Percentiles rank a stretch among this genome's conserved stretches.
phyloP scores from a whole-genome alignment of 2,329 filamentous ascomycete species.

The Beauveria medogensis region DNA sequence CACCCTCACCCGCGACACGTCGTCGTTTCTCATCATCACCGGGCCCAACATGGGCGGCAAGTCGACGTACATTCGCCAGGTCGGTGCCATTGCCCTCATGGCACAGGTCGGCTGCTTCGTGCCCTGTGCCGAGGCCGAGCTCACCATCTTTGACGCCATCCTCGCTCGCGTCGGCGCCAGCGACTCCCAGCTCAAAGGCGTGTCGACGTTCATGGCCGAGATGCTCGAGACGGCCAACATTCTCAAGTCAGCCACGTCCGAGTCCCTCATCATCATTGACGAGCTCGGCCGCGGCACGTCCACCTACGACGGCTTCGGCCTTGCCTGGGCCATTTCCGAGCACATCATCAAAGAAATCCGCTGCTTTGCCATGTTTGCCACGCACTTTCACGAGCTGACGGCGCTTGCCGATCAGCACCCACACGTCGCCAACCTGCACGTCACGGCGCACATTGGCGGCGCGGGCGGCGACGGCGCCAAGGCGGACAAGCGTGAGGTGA shows the following conservation, averaged over 20 bases:
- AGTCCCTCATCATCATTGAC: conserved; percentile 97
- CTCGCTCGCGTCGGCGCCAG: conserved; percentile 91
- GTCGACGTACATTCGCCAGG: conserved; percentile 95
- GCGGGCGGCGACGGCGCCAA: conserved; percentile 29
- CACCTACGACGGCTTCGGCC: conserved; percentile 95
- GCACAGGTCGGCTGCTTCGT: conserved; percentile 96
- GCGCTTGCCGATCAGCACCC: conserved; percentile 79
- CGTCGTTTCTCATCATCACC: conserved; percentile 92
- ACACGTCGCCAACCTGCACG: conserved; percentile 87
- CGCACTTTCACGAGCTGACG: conserved; percentile 96
- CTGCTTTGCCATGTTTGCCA: conserved; percentile 91
- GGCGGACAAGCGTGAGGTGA: conserved; percentile 69
- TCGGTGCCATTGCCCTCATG: conserved; percentile 94
- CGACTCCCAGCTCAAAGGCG: conserved; percentile 94
- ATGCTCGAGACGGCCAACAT: conserved; percentile 99
- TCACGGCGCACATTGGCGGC: conserved; percentile 81
- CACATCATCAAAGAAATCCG: conserved; percentile 94
- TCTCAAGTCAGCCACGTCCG: conserved; percentile 88
- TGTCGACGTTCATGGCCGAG: conserved; percentile 98
- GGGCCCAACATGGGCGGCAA: conserved; percentile 99
- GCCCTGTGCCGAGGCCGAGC: conserved; percentile 78
- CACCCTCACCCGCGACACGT: conserved; percentile 64
- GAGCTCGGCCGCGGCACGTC: conserved; percentile 94
- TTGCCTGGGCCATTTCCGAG: conserved; percentile 98
- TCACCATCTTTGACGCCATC: conserved; percentile 95